A percentile compares a stretch with the other conserved stretches of the same genome.
phyloP scores from a whole-genome alignment of 2,329 filamentous ascomycete genomes.

The Myriosclerotinia curreyana region DNA sequence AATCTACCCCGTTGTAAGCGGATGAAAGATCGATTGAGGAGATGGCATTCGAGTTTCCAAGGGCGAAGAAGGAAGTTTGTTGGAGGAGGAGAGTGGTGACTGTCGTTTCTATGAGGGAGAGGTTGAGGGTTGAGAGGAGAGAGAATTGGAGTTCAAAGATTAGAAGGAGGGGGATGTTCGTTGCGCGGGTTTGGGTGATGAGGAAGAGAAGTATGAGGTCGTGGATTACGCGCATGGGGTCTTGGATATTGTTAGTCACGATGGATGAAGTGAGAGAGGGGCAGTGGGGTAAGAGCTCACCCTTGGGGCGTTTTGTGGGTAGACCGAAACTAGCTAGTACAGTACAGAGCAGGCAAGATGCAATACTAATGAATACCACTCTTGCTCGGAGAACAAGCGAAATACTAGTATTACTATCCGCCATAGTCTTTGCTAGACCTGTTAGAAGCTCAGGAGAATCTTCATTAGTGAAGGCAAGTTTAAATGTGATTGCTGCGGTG shows the following conservation, averaged over 20 bases:
- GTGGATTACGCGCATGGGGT: slow-evolving; percentile 51
- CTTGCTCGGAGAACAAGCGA: slow-evolving; percentile 41
- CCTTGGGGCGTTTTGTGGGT: slow-evolving; percentile 26
- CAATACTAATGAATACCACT: slow-evolving; percentile 48
- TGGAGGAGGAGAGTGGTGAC: slow-evolving; percentile 73
- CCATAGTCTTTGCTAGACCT: slow-evolving; percentile 40
- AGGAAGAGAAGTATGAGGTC: slow-evolving; percentile 74
- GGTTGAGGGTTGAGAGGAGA: slow-evolving; percentile 47
- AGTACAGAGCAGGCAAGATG: slow-evolving; percentile 39
- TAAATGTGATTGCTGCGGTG: slow-evolving; percentile 71
- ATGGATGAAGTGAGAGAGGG: not conserved
- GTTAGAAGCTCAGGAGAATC: slow-evolving; percentile 81
- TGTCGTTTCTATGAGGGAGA: slow-evolving; percentile 58
- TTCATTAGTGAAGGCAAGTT: slow-evolving; percentile 80
- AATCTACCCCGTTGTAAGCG: slow-evolving; percentile 86
- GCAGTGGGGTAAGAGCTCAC: slow-evolving; percentile 24
- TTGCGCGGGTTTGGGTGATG: slow-evolving; percentile 79
- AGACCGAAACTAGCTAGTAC: slow-evolving; percentile 46
- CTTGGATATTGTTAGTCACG: slow-evolving; percentile 26
- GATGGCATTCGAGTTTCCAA: slow-evolving; percentile 90
- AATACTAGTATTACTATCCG: slow-evolving; percentile 30
- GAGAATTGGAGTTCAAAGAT: slow-evolving; percentile 65
- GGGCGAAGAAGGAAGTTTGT: slow-evolving; percentile 81
- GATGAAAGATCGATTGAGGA: slow-evolving; percentile 92
- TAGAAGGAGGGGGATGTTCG: slow-evolving; percentile 82